Conservation (phyloP, 108 stramenopile species). For the Conticribra guillardii region DNA sequence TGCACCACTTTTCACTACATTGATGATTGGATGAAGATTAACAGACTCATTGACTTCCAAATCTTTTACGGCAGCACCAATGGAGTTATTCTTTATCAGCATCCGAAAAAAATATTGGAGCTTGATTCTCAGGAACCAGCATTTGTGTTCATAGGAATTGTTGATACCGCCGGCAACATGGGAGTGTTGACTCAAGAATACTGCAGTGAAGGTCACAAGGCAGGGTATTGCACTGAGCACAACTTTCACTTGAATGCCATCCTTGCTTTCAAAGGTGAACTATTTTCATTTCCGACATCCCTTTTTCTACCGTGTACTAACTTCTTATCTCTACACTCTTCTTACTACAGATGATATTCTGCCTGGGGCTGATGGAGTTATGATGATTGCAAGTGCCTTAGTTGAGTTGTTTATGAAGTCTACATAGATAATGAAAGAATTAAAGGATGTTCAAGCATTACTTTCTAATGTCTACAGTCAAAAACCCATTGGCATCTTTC, state of each 20-base stretch:
- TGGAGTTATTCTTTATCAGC: not conserved
- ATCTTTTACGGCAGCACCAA: slow-evolving; percentile 5
- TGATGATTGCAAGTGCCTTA: not conserved
- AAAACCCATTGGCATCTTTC: not conserved
- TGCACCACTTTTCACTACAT: not conserved
- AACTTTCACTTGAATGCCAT: slow-evolving; percentile 8
- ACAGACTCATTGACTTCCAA: not conserved
- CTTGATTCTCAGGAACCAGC: not conserved
- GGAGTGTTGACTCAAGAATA: not conserved
- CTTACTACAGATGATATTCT: not conserved
- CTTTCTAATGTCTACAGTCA: not conserved
- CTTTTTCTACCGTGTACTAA: not conserved
- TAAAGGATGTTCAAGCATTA: not conserved
- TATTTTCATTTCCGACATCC: not conserved
- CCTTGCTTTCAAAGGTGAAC: not conserved
- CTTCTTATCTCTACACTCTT: not conserved
- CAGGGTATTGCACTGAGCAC: slow-evolving; percentile 6
- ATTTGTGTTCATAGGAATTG: not conserved
- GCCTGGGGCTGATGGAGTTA: slow-evolving; percentile 5
- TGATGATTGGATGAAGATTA: not conserved
- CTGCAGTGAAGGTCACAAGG: not conserved
- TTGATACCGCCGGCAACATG: slow-evolving; percentile 7
- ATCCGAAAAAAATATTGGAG: not conserved
- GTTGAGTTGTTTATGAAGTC: slow-evolving; percentile 1
- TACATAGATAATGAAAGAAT: not conserved